These are phyloP conservation scores for Neurospora cerealis DNA, from an alignment of 495 filamentous ascomycete genomes.

Conservation along the genomic window DNA sequence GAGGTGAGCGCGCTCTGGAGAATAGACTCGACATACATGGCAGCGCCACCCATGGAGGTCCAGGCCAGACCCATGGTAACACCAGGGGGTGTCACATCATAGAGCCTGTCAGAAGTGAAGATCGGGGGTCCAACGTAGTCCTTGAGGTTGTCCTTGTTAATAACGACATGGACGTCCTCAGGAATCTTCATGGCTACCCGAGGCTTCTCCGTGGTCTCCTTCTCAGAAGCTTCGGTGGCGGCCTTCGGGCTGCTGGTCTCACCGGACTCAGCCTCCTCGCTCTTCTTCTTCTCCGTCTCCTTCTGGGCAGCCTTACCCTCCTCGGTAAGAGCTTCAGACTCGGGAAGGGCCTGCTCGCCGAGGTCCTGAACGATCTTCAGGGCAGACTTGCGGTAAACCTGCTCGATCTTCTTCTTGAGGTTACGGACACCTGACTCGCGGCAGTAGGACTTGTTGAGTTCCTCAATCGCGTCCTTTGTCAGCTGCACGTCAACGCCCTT, in stretches of 20 bases:
- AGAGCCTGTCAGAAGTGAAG: constrained; percentile 91
- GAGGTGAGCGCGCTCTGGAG: constrained; percentile 68
- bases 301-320: constrained; percentile 77
- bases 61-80: constrained; percentile 98
- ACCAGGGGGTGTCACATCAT: constrained; percentile 89
- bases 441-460: constrained; percentile 97
- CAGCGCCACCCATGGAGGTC: constrained; percentile 96
- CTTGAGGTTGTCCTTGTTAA: constrained; percentile 83
- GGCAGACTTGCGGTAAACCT: constrained; percentile 95
- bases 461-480: constrained; percentile 74
- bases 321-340: constrained; percentile 74
- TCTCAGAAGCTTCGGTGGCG: constrained; percentile 13
- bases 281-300: constrained; percentile 32
- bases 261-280: constrained; percentile 6
- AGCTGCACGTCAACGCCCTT: constrained; percentile 86
- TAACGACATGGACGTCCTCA: constrained; percentile 74
- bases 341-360: constrained; percentile 74
- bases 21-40: constrained; percentile 95
- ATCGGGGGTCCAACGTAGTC: constrained; percentile 96
- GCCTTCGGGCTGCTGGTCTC: constrained; percentile 3
- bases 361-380: constrained; percentile 94
- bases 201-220: constrained; percentile 50
- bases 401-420: constrained; percentile 99
- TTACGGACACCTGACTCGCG: constrained; percentile 95
- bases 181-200: constrained; percentile 78